Evolutionary conservation across 441 rosid genomes (phyloP).

Genomic region (Jatropha multifida): DNA sequence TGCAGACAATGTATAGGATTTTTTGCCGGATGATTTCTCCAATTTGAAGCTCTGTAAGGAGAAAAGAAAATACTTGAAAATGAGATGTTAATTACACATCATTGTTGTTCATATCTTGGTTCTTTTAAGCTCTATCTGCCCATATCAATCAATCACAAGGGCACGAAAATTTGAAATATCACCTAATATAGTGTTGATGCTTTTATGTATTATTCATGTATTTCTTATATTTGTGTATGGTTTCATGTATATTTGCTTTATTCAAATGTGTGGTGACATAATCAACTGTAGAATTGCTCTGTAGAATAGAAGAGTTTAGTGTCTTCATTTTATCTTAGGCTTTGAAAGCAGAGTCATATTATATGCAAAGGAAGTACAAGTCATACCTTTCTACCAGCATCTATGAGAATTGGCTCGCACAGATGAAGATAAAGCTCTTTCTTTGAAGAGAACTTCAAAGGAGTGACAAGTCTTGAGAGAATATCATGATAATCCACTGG

Average conservation of each 20-base stretch:
- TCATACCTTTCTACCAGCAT: slow-evolving; percentile 47
- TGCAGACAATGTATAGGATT: slow-evolving; percentile 46
- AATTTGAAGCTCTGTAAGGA: slow-evolving; percentile 48
- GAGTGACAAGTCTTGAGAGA: slow-evolving; percentile 12
- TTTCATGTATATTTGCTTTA: background rate
- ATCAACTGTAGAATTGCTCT: no score
- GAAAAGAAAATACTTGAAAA: background rate
- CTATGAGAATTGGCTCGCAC: slow-evolving; percentile 39
- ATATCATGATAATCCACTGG: slow-evolving; percentile 12
- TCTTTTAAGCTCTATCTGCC: background rate
- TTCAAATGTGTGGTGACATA: background rate
- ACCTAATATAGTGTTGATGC: background rate
- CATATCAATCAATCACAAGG: background rate
- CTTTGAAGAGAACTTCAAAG: slow-evolving; percentile 15
- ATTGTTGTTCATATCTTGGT: background rate
- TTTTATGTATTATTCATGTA: background rate
- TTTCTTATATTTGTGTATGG: background rate
- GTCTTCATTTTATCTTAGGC: background rate
- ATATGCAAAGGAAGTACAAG: background rate
- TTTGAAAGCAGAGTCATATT: background rate
- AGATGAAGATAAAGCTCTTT: slow-evolving; percentile 18
- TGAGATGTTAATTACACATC: background rate
- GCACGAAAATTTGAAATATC: background rate
- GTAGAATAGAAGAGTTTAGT: no score
- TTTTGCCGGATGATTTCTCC: slow-evolving; percentile 45